These are phyloP conservation scores for Debaryomyces prosopidis DNA, from an alignment of 805 yeast species.

Conservation along the genomic window DNA sequence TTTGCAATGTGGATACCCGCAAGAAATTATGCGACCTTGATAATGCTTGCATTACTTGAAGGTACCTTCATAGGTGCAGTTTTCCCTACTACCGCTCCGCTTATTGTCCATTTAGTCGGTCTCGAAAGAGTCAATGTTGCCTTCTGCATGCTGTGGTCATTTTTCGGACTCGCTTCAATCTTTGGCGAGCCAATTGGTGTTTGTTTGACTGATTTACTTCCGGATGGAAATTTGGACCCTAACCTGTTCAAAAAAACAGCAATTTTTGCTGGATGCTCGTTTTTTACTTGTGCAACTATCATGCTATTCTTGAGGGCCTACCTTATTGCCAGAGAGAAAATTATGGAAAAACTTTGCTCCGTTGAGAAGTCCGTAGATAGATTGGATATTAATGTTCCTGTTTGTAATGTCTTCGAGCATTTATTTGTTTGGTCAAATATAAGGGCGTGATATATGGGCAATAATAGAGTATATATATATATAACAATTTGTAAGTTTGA, in stretches of 20 bases:
- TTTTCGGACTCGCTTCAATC: constrained; percentile 39
- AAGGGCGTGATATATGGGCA: neutral
- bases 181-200: constrained; percentile 58
- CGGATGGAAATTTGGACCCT: constrained; percentile 23
- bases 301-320: constrained; percentile 49
- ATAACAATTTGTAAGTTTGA: neutral
- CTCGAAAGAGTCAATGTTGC: constrained; percentile 45
- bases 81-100: constrained; percentile 52
- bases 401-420: neutral
- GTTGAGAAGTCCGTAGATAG: neutral
- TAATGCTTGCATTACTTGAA: constrained; percentile 45
- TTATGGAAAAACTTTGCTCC: constrained; percentile 5
- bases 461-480: neutral
- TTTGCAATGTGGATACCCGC: constrained; percentile 41
- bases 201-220: constrained; percentile 33
- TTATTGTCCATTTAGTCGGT: constrained; percentile 51
- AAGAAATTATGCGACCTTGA: constrained; percentile 49
- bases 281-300: constrained; percentile 40
- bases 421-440: neutral
- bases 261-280: constrained; percentile 53
- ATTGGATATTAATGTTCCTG: neutral
- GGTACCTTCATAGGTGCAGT: constrained; percentile 57
- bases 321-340: constrained; percentile 46
- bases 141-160: constrained; percentile 50
- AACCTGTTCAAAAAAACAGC: constrained; percentile 49